Evolutionary conservation across 495 filamentous ascomycete species (phyloP), one percentile per base, ranked within the genome.

Genomic region (Friedmanniomyces endolithicus): DNA sequence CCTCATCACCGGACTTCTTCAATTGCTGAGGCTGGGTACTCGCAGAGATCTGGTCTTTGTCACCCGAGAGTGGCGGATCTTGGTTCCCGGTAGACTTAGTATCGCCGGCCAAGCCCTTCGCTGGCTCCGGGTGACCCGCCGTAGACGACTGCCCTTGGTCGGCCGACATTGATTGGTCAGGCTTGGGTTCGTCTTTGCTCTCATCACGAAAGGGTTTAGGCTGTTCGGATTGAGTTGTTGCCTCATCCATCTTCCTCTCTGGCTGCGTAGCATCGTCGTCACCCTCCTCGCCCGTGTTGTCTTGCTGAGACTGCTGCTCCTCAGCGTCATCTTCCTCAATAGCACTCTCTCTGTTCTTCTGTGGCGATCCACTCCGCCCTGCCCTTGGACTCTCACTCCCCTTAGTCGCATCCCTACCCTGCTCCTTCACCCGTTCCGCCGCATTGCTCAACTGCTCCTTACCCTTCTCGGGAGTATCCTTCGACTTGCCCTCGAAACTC

Each of bases 401-500:
- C 20, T 50, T 53, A 14, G 33, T 57, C 37, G 45, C 43, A 39
- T 53, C 11, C 20, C 19, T 24, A 8, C 19, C 48, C 56, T 59
- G 29, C 43, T 52, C 11, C 20, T 37, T 24, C n/a, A 11, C 48
- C 56, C 56, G 34, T 34, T 52, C 47, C 11, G 31, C 45, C 35
- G 24, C 48, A 47, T 20, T 27, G 20, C 19, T 22, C 22, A 17
- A 34, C 51, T 59, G 27, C 33, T 52, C 47, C 27, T 19, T 50
- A 16, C 29, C 50, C n/a, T 48, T 50, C 33, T 62, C 43, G 22
- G 24, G 41, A 34, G 34, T 40, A 16, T 11, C 41, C 45, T 52
- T 51, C 11, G 47, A 46, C 37, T 59, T 40, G 33, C 33, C 20
- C 20, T 58, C 57, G 24, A 49, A 59, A 27, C 44, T 53, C 20